phyloP scores from a whole-genome alignment of 495 filamentous ascomycete species.

The Podospora sp. region DNA sequence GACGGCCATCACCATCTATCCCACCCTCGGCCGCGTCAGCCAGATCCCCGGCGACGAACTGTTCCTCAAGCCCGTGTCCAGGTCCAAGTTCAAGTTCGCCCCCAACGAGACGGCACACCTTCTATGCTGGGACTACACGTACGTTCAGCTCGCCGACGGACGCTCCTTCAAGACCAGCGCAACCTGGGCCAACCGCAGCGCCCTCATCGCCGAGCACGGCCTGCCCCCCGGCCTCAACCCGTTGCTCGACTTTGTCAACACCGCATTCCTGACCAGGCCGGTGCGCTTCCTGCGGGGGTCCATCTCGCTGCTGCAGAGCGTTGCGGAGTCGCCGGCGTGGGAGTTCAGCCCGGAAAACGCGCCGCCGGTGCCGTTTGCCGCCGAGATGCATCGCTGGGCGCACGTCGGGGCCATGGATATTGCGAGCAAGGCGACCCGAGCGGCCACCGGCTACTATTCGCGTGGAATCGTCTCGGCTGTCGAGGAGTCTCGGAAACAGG shows the following conservation, averaged over 20 bases:
- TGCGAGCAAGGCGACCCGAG: background rate
- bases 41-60: background rate
- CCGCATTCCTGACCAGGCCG: background rate
- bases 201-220: background rate
- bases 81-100: background rate
- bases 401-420: background rate
- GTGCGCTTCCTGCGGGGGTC: background rate
- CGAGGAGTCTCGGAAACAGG: background rate
- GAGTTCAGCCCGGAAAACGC: background rate
- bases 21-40: background rate
- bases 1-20: background rate
- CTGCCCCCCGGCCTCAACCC: conserved; percentile 5
- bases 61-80: background rate
- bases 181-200: conserved; percentile 6
- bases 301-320: background rate
- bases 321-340: background rate
- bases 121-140: background rate
- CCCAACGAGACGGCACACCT: conserved; percentile 6
- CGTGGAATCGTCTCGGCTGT: background rate
- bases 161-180: conserved; percentile 10
- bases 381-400: background rate
- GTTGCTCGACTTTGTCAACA: conserved; percentile 3
- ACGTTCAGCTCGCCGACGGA: background rate
- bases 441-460: background rate
- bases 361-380: background rate